These are phyloP conservation scores for Stagonosporopsis chrysanthemi DNA, from an alignment of 2,329 filamentous ascomycete species.

Conservation along the genomic window DNA sequence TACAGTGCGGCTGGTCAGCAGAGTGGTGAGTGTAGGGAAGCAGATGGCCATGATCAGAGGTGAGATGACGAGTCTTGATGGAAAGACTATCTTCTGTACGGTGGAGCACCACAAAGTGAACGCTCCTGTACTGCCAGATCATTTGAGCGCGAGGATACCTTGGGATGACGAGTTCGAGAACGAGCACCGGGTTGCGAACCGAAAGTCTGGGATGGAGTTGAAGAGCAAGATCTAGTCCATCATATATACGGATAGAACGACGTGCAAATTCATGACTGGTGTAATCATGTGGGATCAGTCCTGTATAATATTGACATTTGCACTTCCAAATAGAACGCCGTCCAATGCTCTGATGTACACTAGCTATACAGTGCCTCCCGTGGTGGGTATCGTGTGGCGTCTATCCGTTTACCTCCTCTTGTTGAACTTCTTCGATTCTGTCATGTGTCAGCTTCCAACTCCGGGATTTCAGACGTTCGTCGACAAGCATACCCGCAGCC, in stretches of 20 bases:
- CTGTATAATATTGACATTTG: background rate
- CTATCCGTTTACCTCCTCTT: conserved; percentile 51
- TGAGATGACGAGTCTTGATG: conserved; percentile 59
- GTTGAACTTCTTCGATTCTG: conserved; percentile 57
- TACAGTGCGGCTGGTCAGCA: conserved; percentile 53
- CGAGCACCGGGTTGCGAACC: conserved; percentile 29
- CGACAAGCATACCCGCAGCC: conserved; percentile 52
- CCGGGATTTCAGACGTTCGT: background rate
- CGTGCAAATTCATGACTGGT: background rate
- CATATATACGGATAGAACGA: background rate
- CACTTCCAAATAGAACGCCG: conserved; percentile 21
- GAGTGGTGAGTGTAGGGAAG: conserved; percentile 56
- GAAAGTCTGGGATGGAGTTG: conserved; percentile 9
- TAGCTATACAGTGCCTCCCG: conserved; percentile 23
- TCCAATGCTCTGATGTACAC: conserved; percentile 26
- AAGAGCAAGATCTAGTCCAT: conserved; percentile 32
- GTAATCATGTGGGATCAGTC: conserved; percentile 1
- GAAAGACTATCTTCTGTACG: conserved; percentile 57
- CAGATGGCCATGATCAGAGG: conserved; percentile 62
- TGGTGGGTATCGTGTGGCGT: conserved; percentile 7
- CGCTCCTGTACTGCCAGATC: conserved; percentile 51
- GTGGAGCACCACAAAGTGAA: conserved; percentile 63
- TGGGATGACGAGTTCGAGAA: conserved; percentile 57
- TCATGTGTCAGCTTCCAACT: conserved; percentile 8
- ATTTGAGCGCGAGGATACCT: conserved; percentile 49